Evolutionary conservation across 2,329 filamentous ascomycete genomes (phyloP), one percentile per base, ranked within the genome.

Genomic region (Cryphonectria nitschkei): DNA sequence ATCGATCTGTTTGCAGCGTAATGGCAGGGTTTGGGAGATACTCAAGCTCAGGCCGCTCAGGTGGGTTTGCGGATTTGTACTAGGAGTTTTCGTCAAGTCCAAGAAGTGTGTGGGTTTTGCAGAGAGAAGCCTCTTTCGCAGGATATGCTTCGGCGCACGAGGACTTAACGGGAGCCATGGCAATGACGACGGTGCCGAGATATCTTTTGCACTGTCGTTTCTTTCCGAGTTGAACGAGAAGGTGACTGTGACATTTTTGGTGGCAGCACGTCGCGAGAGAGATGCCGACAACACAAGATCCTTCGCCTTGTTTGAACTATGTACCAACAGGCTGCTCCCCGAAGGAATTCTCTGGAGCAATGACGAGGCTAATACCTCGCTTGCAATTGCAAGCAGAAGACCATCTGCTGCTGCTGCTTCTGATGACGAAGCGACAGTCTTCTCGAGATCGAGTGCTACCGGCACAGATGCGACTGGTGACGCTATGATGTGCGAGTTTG

Each of bases 21-120:
- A 2, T 3, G 63, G 63, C 11, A 65, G 26, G 29, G 22, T 29
- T 2, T 52, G 43, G 11, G 16, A 22, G 7, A 65, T 52, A 7
- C 29, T 34, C 13, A 50, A n/a, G 9, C 52, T 29, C 52, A 54
- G n/a, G n/a, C 14, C 52, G 52, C 52, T 54, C 52, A 11, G 2
- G 2, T 9, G 13, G 41, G 29, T 34, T 52, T 2, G 32, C 9
- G 41, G 13, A 52, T 46, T 13, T 54, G 52, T 54, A 22, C 6
- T 50, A 50, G 4, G 7, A 37, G 2, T 50, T 0, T n/a, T 5
- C 6, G 41, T 65, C 41, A 65, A 22, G 41, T 65, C 63, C 5
- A 52, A 41, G 63, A 65, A 65, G 43, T 65, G 63, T 52, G 63
- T 50, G 29, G 43, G 63, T 26, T 52, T 43, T 14, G 32, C n/a